Conservation (phyloP, 2,329 filamentous ascomycete species). For the Pseudocercospora fijiensis region DNA sequence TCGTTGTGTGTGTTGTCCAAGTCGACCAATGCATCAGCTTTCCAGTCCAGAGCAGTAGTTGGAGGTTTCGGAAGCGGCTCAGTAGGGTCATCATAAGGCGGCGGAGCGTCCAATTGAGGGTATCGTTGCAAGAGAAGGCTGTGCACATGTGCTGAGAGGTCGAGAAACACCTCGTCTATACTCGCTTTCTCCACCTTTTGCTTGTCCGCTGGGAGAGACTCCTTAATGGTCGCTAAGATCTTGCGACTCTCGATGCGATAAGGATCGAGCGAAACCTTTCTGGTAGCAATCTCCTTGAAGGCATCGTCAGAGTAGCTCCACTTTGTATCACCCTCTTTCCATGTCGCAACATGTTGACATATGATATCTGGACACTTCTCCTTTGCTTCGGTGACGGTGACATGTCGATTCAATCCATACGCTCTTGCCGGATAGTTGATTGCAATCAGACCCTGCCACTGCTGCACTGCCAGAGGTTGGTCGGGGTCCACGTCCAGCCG, state of each 20-base stretch:
- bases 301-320: conserved; percentile 90
- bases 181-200: conserved; percentile 88
- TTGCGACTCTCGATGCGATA: conserved; percentile 81
- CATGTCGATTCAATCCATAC: conserved; percentile 76
- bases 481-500: conserved; percentile 72
- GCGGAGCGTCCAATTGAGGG: conserved; percentile 65
- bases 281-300: conserved; percentile 72
- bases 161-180: conserved; percentile 93
- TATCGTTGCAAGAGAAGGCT: conserved; percentile 71
- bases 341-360: conserved; percentile 90
- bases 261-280: conserved; percentile 92
- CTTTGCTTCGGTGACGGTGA: conserved; percentile 75
- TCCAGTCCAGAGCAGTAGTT: conserved; percentile 75
- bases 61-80: conserved; percentile 72
- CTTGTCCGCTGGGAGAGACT: conserved; percentile 60
- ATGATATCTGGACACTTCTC: conserved; percentile 83
- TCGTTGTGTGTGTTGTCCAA: conserved; percentile 67
- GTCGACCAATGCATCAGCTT: conserved; percentile 57
- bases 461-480: conserved; percentile 85
- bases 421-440: conserved; percentile 90
- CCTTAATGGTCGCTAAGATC: conserved; percentile 78
- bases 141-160: conserved; percentile 83
- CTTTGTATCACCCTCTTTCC: conserved; percentile 83
- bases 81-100: conserved; percentile 69
- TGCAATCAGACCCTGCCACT: conserved; percentile 93